Base-by-base conservation (phyloP, 441 rosid genomes). In the Flueggea neowawraea region DNA sequence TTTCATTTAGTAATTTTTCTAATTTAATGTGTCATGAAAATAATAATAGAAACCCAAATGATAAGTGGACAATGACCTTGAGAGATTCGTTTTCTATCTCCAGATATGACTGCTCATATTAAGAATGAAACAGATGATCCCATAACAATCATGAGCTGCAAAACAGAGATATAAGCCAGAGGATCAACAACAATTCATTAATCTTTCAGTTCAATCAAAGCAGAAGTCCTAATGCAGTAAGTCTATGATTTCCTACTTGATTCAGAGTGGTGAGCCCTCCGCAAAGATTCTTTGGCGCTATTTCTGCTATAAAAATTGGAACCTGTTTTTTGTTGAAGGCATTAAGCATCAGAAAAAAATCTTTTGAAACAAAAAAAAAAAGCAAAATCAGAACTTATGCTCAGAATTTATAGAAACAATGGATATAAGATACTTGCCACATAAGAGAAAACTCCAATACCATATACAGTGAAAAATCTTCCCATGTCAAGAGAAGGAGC, bases 211-310 rank as follows among this genome's bases (percentile, higher is more conserved):
- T 47, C 41, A 36, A 36, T 4, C 2, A 12, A 12, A 58, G 16
- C 6, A 12, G 3, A 15, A 48, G 36, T 10, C 32, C 0, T 12
- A 12, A 14, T 31, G 9, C 15, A n/a, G 12, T 22, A 6, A 32
- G 2, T 53, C 48, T 10, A 31, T 9, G 28, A 22, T 32, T 8
- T 69, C 56, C 31, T 39, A 82, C 90, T 79, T 84, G 91, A 75
- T 93, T 93, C 60, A 86, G 60, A 41, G 98, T 84, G 49, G 97
- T 87, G 50, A 93, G 95, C 52, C 92, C 95, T 58, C 98, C 96
- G 6, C 97, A 79, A 9, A 90, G 93, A 79, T 88, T 78, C 81
- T 82, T 88, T 10, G 98, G 97, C 6, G 98, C 77, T 61, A 90
- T 90, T 79, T 93, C 98, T 57, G 98, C 94, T 57, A 93, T 85